Percentiles rank a stretch among this genome's conserved stretches.
phyloP scores from a whole-genome alignment of 2,329 filamentous ascomycete genomes.

The Penicillium sp. region DNA sequence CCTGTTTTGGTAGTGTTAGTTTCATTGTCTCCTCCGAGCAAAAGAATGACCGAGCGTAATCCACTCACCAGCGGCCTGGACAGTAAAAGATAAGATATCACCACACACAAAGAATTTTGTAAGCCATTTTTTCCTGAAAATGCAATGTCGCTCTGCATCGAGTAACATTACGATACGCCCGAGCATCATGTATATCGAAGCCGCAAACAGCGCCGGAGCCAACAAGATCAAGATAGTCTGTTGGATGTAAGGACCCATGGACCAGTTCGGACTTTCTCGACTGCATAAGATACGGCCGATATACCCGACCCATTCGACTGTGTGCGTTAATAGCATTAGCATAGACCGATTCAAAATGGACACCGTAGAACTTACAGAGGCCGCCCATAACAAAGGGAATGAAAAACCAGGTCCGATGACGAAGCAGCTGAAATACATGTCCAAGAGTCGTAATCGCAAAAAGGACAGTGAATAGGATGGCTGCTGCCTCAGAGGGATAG shows the following conservation, averaged over 20 bases:
- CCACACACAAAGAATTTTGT: slow-evolving; percentile 6
- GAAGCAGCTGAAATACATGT: slow-evolving; percentile 2
- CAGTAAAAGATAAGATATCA: slow-evolving; percentile 2
- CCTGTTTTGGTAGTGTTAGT: not conserved
- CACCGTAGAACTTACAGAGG: slow-evolving; percentile 1
- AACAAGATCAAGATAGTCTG: slow-evolving; percentile 11
- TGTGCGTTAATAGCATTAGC: not conserved
- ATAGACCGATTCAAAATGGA: not conserved
- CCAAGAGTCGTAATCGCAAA: not conserved
- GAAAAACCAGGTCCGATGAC: slow-evolving; percentile 1
- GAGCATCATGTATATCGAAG: slow-evolving; percentile 8
- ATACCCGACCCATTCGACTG: slow-evolving; percentile 6
- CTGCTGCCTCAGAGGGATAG: not conserved
- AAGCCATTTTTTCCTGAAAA: slow-evolving; percentile 6
- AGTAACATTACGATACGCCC: slow-evolving; percentile 2
- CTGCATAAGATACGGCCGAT: not conserved
- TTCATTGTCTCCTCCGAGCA: not conserved
- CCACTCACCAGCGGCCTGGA: slow-evolving; percentile 4
- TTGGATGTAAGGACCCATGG: not conserved
- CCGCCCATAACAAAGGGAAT: slow-evolving; percentile 4
- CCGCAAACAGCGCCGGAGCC: slow-evolving; percentile 10
- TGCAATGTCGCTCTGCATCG: not conserved
- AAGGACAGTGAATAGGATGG: not conserved
- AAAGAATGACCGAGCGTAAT: not conserved
- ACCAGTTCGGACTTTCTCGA: not conserved